A percentile compares a stretch with the other conserved stretches of the same genome.
phyloP scores from a whole-genome alignment of 371 early-diverging fungal genomes.

The Mucor saturninus region DNA sequence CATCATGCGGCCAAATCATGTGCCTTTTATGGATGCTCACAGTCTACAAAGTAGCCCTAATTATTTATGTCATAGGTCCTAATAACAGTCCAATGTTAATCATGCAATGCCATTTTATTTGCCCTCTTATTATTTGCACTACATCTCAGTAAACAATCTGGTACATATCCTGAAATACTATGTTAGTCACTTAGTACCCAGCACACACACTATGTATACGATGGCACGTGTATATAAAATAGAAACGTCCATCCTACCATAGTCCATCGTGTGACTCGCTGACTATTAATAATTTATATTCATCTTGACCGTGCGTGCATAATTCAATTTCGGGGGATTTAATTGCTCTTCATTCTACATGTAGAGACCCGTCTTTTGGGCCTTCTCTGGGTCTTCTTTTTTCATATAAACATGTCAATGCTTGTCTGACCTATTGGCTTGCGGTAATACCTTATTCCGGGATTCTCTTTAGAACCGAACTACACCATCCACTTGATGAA shows the following conservation, averaged over 20 bases:
- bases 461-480: no score
- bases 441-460: no score
- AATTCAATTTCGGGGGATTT: neutral
- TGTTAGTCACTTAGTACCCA: neutral
- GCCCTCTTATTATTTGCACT: neutral
- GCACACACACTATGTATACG: neutral
- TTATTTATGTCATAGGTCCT: conserved; percentile 11
- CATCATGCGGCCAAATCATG: conserved; percentile 17
- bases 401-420: no score
- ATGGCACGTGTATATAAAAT: conserved; percentile 6
- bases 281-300: neutral
- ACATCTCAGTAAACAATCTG: neutral
- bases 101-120: conserved; percentile 3
- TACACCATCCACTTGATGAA: no score
- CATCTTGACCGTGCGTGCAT: conserved; percentile 12
- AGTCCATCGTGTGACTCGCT: neutral
- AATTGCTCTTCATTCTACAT: no score
- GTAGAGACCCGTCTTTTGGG: no score
- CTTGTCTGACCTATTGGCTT: no score
- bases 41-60: neutral
- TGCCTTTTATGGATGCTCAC: conserved; percentile 1
- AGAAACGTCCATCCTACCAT: neutral
- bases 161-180: neutral
- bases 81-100: conserved; percentile 3
- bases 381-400: no score